Base-by-base conservation (phyloP, 1,139 yeast genomes). In the Sugiyamaella japonica region DNA sequence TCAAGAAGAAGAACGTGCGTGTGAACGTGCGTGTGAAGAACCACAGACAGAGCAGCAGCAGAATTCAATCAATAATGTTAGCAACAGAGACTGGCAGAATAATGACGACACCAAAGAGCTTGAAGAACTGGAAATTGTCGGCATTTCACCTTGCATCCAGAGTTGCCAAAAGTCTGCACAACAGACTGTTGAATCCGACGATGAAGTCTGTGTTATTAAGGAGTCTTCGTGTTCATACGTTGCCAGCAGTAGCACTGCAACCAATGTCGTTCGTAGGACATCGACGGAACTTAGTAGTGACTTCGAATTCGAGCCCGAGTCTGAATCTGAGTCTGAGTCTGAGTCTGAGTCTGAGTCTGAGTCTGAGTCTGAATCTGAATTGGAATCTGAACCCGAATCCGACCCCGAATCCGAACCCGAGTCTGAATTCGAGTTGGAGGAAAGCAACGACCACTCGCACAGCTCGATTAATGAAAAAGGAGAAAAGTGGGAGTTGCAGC, bases 121-220 rank as follows among this genome's bases (percentile, higher is more conserved):
- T 7, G 20, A 43, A 9, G 47, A 43, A 15, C 28, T 39, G 10
- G 44, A 17, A 23, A 28, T 40, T 12, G 25, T 28, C 23, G 23
- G 41, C 7, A 9, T 17, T 20, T 12, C 28, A 6, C 38, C 38
- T 5, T 28, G 13, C 7, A 12, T 29, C 23, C 17, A 31, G 17
- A 45, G 7, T 12, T 25, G 20, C 16, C n/a, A 40, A 28, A 9
- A 8, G 15, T 5, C 12, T 3, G 41, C 28, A 15, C 28, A 39
- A 15, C 28, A 39, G 38, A 53, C 47, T 12, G 50, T 31, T 8
- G 50, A 50, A 17, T 28, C 23, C 9, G 43, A 37, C 1, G 52
- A 31, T 12, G 20, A 39, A 1, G 47, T 17, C 40, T 20, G 25
- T 15, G 9, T 15, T 23, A 41, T 16, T 12, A 42, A 48, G 29